A percentile compares a stretch with the other conserved stretches of the same genome.
These are phyloP conservation scores for Citrus hindsii DNA, from an alignment of 345 rosid species.

Conservation along the genomic window DNA sequence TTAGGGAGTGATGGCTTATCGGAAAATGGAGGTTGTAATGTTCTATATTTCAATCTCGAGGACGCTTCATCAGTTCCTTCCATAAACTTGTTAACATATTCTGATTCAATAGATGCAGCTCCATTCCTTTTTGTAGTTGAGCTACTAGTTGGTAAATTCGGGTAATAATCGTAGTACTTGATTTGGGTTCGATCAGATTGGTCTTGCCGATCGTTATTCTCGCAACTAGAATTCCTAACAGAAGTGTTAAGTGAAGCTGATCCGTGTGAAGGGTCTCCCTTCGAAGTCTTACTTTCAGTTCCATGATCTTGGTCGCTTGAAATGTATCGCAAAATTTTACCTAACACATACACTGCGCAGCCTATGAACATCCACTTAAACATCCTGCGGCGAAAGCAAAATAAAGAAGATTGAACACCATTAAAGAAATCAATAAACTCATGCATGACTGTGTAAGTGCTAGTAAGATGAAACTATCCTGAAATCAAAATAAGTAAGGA, in stretches of 20 bases:
- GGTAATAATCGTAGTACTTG: neutral
- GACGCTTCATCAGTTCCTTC: neutral
- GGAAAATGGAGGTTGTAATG: too few relatives aligned
- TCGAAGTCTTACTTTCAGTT: neutral
- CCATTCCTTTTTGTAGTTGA: neutral
- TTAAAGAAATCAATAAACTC: too few relatives aligned
- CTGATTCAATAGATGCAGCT: neutral
- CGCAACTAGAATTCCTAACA: neutral
- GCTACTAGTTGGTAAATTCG: neutral
- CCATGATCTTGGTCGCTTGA: neutral
- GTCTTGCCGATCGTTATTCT: neutral
- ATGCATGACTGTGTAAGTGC: too few relatives aligned
- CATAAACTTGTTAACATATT: neutral
- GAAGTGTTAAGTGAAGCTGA: neutral
- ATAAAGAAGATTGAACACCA: too few relatives aligned
- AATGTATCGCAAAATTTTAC: neutral
- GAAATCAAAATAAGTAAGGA: too few relatives aligned
- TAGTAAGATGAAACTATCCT: neutral
- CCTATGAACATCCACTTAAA: neutral
- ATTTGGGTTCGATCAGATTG: neutral
- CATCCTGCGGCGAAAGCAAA: neutral
- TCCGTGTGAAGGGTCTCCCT: neutral
- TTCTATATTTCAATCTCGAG: too few relatives aligned
- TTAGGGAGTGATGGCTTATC: too few relatives aligned
- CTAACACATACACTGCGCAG: neutral